phyloP scores from a whole-genome alignment of 2,329 filamentous ascomycete genomes.

The Verticillium nubilum region DNA sequence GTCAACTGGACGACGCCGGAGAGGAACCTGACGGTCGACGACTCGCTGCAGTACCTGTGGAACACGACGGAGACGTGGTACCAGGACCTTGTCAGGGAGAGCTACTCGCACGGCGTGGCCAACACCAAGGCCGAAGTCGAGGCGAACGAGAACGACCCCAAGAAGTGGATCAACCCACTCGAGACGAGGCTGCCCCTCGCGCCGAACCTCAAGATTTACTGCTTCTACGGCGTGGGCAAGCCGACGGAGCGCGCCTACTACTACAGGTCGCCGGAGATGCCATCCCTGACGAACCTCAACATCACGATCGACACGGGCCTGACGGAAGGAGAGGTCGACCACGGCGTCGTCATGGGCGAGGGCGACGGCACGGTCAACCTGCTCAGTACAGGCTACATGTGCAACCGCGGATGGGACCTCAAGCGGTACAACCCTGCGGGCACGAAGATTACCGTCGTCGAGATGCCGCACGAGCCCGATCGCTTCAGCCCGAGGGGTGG shows the following conservation, averaged over 20 bases:
- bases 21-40: conserved; percentile 73
- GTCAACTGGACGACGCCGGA: conserved; percentile 59
- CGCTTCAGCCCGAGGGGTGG: conserved; percentile 77
- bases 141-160: conserved; percentile 67
- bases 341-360: conserved; percentile 91
- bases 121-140: conserved; percentile 76
- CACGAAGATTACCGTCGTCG: conserved; percentile 74
- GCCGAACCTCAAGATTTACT: conserved; percentile 89
- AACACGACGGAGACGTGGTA: conserved; percentile 84
- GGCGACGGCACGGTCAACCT: conserved; percentile 94
- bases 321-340: conserved; percentile 62
- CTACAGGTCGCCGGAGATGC: conserved; percentile 66
- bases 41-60: conserved; percentile 73
- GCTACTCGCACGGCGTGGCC: conserved; percentile 86
- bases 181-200: conserved; percentile 83
- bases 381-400: conserved; percentile 95
- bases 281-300: conserved; percentile 62
- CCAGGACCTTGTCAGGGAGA: conserved; percentile 60
- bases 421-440: conserved; percentile 89
- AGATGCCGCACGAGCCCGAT: conserved; percentile 97
- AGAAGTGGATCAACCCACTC: conserved; percentile 92
- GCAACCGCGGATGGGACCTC: conserved; percentile 88
- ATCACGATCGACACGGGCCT: conserved; percentile 67
- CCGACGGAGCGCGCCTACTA: conserved; percentile 90
- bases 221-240: conserved; percentile 95